Evolutionary conservation across 257 asterid genomes (phyloP).

Genomic region (Rhazya stricta): DNA sequence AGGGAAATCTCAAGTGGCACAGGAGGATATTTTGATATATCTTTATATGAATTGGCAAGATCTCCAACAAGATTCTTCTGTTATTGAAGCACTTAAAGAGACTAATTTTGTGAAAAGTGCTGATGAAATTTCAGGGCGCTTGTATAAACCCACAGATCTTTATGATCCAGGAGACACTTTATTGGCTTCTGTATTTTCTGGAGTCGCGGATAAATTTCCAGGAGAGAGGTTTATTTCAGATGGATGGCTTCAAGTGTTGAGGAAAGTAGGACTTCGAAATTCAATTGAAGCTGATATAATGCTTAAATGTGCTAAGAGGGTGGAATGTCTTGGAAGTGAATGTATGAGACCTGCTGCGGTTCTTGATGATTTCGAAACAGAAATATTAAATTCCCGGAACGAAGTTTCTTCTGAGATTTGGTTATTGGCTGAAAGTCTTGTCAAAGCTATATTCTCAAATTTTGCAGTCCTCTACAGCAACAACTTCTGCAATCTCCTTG

Average conservation of each 20-base stretch:
- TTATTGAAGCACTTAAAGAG: slow-evolving; percentile 68
- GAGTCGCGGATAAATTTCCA: slow-evolving; percentile 69
- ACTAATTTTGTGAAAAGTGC: slow-evolving; percentile 74
- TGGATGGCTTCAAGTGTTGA: slow-evolving; percentile 79
- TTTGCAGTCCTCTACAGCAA: slow-evolving; percentile 84
- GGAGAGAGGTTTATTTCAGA: slow-evolving; percentile 89
- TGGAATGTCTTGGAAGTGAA: slow-evolving; percentile 85
- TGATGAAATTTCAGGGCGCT: slow-evolving; percentile 53
- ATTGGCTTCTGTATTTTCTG: slow-evolving; percentile 73
- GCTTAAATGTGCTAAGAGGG: slow-evolving; percentile 87
- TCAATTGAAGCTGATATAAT: slow-evolving; percentile 77
- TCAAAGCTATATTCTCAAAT: slow-evolving; percentile 69
- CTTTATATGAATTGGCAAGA: slow-evolving; percentile 77
- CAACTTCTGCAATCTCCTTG: slow-evolving; percentile 80
- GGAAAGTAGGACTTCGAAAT: slow-evolving; percentile 77
- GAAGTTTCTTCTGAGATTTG: slow-evolving; percentile 81
- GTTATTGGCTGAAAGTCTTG: slow-evolving; percentile 79
- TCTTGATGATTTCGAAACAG: slow-evolving; percentile 53
- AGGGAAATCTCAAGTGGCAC: slow-evolving; percentile 58
- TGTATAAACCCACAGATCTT: slow-evolving; percentile 69
- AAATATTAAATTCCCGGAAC: slow-evolving; percentile 46
- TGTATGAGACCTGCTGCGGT: slow-evolving; percentile 46
- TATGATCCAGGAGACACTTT: slow-evolving; percentile 82
- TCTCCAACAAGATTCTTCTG: slow-evolving; percentile 64
- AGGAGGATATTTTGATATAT: slow-evolving; percentile 85